Conservation (phyloP, 2,329 filamentous ascomycete genomes). For the Penicillium sp. region DNA sequence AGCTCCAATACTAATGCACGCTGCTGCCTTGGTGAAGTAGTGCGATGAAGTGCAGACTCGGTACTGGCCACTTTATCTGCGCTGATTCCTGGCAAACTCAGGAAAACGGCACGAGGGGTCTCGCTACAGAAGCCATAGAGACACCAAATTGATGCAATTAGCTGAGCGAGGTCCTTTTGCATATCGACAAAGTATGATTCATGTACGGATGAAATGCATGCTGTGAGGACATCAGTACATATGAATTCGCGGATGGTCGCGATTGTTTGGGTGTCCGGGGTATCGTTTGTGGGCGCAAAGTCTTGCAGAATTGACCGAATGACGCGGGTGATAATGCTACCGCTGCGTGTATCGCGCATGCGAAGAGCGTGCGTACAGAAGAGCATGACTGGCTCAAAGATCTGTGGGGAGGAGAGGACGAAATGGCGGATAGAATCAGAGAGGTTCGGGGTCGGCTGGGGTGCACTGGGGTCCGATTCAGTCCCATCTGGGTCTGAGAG, state of each 20-base stretch:
- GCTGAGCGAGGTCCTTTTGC: slow-evolving; percentile 83
- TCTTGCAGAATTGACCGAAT: slow-evolving; percentile 81
- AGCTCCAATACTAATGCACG: slow-evolving; percentile 79
- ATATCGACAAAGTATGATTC: slow-evolving; percentile 96
- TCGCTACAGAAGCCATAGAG: slow-evolving; percentile 69
- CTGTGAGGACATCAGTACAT: slow-evolving; percentile 81
- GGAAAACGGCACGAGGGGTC: slow-evolving; percentile 73
- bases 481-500: slow-evolving; percentile 36
- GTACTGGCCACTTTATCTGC: slow-evolving; percentile 65
- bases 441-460: slow-evolving; percentile 47
- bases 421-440: slow-evolving; percentile 70
- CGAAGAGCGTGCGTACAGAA: slow-evolving; percentile 90
- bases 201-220: slow-evolving; percentile 85
- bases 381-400: slow-evolving; percentile 84
- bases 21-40: slow-evolving; percentile 69
- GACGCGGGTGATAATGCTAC: slow-evolving; percentile 80
- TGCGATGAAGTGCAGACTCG: slow-evolving; percentile 56
- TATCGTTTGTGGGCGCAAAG: slow-evolving; percentile 57
- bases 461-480: slow-evolving; percentile 36
- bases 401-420: slow-evolving; percentile 71
- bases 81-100: slow-evolving; percentile 75
- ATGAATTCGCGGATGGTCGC: slow-evolving; percentile 83
- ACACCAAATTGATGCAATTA: slow-evolving; percentile 82
- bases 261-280: slow-evolving; percentile 52
- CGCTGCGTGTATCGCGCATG: slow-evolving; percentile 86